phyloP scores from a whole-genome alignment of 2,329 filamentous ascomycete species.

The Aspergillus sp. region DNA sequence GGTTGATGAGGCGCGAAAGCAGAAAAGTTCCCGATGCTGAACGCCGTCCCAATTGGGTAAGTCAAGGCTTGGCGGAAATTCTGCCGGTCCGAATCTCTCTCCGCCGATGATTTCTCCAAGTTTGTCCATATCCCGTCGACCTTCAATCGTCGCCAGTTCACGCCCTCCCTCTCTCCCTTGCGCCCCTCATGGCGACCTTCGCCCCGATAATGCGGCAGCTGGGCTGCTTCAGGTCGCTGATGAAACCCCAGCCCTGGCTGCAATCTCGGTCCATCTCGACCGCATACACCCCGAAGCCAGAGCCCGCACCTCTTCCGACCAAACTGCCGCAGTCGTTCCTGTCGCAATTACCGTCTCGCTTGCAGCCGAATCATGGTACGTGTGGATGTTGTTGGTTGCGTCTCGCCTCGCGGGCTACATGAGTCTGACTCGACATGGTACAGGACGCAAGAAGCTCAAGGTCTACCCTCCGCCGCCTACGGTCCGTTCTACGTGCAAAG shows the following conservation, averaged over 20 bases:
- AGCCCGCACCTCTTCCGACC: constrained; percentile 39
- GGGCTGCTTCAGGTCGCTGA: constrained; percentile 65
- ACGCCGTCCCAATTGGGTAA: constrained; percentile 23
- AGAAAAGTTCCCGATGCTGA: constrained; percentile 27
- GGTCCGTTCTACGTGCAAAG: constrained; percentile 41
- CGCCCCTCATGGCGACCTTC: constrained; percentile 60
- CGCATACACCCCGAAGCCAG: constrained; percentile 44
- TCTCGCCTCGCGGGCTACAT: neutral
- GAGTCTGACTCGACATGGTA: neutral
- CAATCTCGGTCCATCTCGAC: constrained; percentile 56
- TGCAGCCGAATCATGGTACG: constrained; percentile 40
- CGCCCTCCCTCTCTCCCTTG: constrained; percentile 11
- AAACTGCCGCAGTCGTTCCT: constrained; percentile 43
- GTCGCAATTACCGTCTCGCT: constrained; percentile 41
- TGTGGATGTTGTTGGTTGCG: neutral
- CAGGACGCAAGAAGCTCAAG: constrained; percentile 51
- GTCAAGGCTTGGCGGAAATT: constrained; percentile 37
- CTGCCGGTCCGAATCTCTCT: constrained; percentile 34
- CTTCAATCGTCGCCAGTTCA: constrained; percentile 10
- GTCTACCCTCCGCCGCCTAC: constrained; percentile 50
- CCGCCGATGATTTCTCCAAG: constrained; percentile 20
- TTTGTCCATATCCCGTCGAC: constrained; percentile 8
- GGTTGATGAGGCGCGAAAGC: constrained; percentile 9
- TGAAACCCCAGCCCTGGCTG: constrained; percentile 54
- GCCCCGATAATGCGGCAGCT: constrained; percentile 62